phyloP scores from a whole-genome alignment of 805 yeast species.

The Clavispora asparagi region DNA sequence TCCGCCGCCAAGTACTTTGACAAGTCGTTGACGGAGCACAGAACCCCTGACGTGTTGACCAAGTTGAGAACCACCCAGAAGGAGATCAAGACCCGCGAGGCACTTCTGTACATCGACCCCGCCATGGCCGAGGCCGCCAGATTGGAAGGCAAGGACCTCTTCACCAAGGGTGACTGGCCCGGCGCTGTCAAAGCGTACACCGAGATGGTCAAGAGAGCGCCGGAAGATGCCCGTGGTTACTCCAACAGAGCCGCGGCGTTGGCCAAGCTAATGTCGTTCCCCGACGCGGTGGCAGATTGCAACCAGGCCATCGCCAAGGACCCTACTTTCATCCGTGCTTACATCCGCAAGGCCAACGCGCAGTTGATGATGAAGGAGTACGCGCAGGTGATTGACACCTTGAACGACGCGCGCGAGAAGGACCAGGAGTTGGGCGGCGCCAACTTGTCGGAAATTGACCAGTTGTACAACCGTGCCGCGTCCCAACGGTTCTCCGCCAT shows the following conservation, averaged over 20 bases:
- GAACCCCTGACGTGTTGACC: constrained; percentile 88
- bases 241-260: constrained; percentile 97
- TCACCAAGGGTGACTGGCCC: constrained; percentile 94
- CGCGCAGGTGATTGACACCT: constrained; percentile 73
- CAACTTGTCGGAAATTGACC: constrained; percentile 72
- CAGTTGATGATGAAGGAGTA: constrained; percentile 87
- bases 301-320: constrained; percentile 83
- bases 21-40: constrained; percentile 92
- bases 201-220: constrained; percentile 96
- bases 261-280: constrained; percentile 93
- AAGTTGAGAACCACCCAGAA: constrained; percentile 87
- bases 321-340: constrained; percentile 88
- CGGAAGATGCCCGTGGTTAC: constrained; percentile 93
- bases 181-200: constrained; percentile 89
- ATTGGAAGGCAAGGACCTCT: constrained; percentile 81
- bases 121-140: constrained; percentile 95
- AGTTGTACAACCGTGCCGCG: constrained; percentile 70
- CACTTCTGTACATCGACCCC: constrained; percentile 76
- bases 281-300: constrained; percentile 92
- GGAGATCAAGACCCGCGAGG: constrained; percentile 73
- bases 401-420: constrained; percentile 69
- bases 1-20: constrained; percentile 77
- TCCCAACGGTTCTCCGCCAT: constrained; percentile 74
- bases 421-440: constrained; percentile 59
- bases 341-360: constrained; percentile 94